Base-by-base conservation (phyloP, 768 basidiomycete species). In the Fomitopsis pulvina region DNA sequence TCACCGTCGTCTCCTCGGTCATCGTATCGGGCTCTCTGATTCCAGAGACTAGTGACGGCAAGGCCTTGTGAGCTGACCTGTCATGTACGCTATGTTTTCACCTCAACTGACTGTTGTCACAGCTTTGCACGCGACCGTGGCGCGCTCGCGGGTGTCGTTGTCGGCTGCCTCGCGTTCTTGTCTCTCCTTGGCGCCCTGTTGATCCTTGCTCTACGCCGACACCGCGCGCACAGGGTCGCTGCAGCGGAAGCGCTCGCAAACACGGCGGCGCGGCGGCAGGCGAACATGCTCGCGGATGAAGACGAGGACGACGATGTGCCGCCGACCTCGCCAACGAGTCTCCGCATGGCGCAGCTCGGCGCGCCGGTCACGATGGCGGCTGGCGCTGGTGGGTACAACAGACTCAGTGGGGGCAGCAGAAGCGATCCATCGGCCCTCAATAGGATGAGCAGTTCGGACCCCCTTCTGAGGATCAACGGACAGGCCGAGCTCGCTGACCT, bases 91-190 rank as follows among this genome's bases (percentile, higher is more conserved):
- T n/a, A n/a, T n/a, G n/a, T n/a, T n/a, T n/a, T n/a, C n/a, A n/a
- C n/a, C n/a, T n/a, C n/a, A n/a, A 30, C 29, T 30, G 29, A 30
- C 29, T 30, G 7, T 30, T 7, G 29, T 7, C 21, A 5, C 41
- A 63, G 62, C 16, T 56, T 63, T 30, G 46, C 52, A 3, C 62
- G 58, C 37, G 47, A 58, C 44, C 53, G 53, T 26, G 62, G 60
- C 10, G 62, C 60, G 4, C 50, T 61, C 2, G 60, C 58, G 1
- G 62, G 62, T 1, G 38, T 63, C 22, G 51, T 58, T 16, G 27
- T 63, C 34, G 62, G 62, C 5, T 32, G 49, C 40, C 28, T 58
- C 20, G 58, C 57, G 2, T 57, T 60, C 47, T 39, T 54, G 26
- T 57, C 53, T 1, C 43, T 61, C 38, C 40, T 58, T 18, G 41